A percentile compares a stretch with the other conserved stretches of the same genome.
phyloP scores from a whole-genome alignment of 2,329 filamentous ascomycete species.

The Graphiopsis chlorocephala region DNA sequence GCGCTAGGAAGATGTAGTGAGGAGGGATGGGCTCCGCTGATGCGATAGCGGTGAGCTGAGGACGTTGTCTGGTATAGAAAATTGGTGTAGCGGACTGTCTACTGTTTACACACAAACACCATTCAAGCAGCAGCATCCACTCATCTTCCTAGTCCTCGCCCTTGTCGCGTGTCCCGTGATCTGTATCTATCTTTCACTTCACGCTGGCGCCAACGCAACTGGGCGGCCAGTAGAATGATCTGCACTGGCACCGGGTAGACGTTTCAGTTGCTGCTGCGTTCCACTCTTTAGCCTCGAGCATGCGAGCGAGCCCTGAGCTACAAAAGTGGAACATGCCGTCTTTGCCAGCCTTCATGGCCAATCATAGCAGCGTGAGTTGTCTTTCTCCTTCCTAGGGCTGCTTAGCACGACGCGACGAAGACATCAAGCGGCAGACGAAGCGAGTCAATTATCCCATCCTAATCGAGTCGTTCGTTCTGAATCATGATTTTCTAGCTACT shows the following conservation, averaged over 20 bases:
- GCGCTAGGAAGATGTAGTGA: not conserved
- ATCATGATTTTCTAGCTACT: not conserved
- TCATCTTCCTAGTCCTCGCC: not conserved
- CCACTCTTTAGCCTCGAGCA: not conserved
- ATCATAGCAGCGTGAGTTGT: not conserved
- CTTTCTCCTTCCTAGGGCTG: not conserved
- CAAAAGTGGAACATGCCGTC: not conserved
- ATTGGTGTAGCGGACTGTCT: not conserved
- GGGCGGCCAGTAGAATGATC: not conserved
- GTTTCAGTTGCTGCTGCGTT: not conserved
- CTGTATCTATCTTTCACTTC: not conserved
- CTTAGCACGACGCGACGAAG: not conserved
- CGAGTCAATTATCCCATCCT: not conserved
- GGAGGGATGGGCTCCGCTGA: not conserved
- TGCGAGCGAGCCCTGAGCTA: not conserved
- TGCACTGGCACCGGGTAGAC: conserved; percentile 3
- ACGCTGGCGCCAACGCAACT: not conserved
- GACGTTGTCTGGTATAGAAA: not conserved
- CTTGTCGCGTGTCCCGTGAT: not conserved
- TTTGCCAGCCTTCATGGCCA: not conserved
- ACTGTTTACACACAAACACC: not conserved
- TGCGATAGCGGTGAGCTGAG: not conserved
- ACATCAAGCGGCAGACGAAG: not conserved
- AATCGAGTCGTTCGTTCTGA: not conserved
- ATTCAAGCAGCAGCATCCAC: not conserved